Conservation (phyloP, 768 basidiomycete species). For the Amanita pallidorosea region DNA sequence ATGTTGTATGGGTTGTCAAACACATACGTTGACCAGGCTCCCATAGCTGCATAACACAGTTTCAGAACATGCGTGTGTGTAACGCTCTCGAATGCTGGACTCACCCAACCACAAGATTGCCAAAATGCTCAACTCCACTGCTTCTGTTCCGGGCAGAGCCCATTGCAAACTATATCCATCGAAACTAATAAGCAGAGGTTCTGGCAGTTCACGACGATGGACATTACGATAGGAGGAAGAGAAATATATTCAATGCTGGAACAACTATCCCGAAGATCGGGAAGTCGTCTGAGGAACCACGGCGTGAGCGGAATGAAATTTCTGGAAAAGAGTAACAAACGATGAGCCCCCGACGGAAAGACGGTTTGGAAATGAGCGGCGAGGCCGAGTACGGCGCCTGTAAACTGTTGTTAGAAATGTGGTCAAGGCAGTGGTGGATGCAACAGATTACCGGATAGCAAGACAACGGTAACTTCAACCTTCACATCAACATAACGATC, state of each 20-base stretch:
- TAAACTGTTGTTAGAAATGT: neutral
- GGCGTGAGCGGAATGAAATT: neutral
- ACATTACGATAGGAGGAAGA: constrained; percentile 47
- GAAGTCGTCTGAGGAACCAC: constrained; percentile 45
- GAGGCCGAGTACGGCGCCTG: constrained; percentile 54
- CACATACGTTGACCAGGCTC: constrained; percentile 61
- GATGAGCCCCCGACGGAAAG: constrained; percentile 55
- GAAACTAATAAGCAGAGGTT: neutral
- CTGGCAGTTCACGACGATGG: neutral
- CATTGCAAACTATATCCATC: constrained; percentile 44
- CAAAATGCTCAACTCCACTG: constrained; percentile 38
- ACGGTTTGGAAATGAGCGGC: constrained; percentile 54
- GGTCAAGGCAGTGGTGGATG: neutral
- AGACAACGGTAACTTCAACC: constrained; percentile 28
- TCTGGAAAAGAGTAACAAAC: constrained; percentile 25
- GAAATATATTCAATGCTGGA: constrained; percentile 54
- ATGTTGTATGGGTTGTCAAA: neutral
- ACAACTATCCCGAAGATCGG: constrained; percentile 59
- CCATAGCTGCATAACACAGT: constrained; percentile 41
- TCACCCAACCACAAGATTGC: constrained; percentile 62
- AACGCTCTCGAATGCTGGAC: constrained; percentile 13
- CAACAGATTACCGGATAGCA: constrained; percentile 28
- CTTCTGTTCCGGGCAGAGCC: constrained; percentile 59
- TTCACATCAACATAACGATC: neutral
- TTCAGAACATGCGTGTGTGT: neutral